These are phyloP conservation scores for Glycine soja DNA, from an alignment of 306 rosid genomes.

Conservation along the genomic window DNA sequence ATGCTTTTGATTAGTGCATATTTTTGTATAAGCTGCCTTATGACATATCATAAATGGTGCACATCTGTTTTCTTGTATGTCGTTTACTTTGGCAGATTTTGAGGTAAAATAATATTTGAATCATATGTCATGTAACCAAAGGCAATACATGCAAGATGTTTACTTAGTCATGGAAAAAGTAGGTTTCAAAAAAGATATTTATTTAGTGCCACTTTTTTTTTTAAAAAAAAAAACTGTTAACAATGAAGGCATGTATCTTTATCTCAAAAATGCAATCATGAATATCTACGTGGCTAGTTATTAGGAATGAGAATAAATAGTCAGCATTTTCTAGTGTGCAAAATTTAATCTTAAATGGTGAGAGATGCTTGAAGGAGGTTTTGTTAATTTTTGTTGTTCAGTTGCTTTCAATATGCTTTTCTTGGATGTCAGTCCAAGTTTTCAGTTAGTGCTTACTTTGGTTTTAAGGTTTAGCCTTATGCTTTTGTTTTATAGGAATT, in stretches of 20 bases:
- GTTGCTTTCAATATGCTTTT: conserved; percentile 29
- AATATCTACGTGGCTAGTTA: neutral
- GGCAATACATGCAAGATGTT: neutral
- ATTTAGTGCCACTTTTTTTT: neutral
- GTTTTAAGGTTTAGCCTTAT: conserved; percentile 37
- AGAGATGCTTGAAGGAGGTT: conserved; percentile 11
- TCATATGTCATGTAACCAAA: conserved; percentile 18
- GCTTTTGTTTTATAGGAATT: conserved; percentile 63
- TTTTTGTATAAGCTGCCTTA: conserved; percentile 20
- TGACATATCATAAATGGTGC: neutral
- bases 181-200: neutral
- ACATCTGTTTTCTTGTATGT: conserved; percentile 8
- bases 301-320: conserved; percentile 5
- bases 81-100: conserved; percentile 31
- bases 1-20: neutral
- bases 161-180: conserved; percentile 26
- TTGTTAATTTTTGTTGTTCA: conserved; percentile 24
- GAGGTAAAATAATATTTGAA: conserved; percentile 32
- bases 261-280: neutral
- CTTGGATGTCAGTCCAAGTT: neutral
- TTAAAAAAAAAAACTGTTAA: neutral
- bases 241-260: neutral
- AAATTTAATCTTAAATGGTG: conserved; percentile 22
- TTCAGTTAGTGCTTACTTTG: conserved; percentile 2
- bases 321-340: neutral